Conservation (phyloP, 306 rosid genomes). For the Prunus mira region DNA sequence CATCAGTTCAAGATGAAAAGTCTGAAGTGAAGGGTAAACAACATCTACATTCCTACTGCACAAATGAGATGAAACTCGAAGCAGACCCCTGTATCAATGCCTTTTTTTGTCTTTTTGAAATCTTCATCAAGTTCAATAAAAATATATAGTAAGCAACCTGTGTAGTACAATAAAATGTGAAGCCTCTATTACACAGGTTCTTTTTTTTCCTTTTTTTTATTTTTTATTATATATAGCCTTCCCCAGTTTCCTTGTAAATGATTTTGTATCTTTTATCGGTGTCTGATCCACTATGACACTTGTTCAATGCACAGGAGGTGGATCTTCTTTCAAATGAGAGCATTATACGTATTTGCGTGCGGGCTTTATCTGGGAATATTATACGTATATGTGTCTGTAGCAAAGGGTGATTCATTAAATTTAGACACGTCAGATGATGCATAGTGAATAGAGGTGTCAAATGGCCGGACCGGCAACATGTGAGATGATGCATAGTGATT, state of each 20-base stretch:
- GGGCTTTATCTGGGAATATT: no score
- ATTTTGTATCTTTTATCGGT: background rate
- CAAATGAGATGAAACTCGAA: background rate
- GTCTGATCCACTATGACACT: background rate
- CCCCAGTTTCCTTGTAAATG: background rate
- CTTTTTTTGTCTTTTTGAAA: background rate
- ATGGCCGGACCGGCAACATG: no score
- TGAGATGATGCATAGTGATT: no score
- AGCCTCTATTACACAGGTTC: background rate
- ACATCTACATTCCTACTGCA: background rate
- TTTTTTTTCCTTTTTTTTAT: background rate
- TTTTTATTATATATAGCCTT: background rate
- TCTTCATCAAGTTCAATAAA: background rate
- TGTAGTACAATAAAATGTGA: background rate
- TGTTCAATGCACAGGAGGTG: background rate
- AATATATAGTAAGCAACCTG: background rate
- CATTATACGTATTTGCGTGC: no score
- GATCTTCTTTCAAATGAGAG: background rate
- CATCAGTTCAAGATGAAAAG: slow-evolving; percentile 19
- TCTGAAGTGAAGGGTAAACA: slow-evolving; percentile 1
- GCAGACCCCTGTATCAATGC: background rate
- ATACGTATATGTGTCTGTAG: no score
- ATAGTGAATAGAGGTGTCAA: no score
- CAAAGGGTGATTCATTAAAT: no score
- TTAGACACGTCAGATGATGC: no score